Evolutionary conservation across 768 basidiomycete genomes (phyloP), one percentile per base, ranked within the genome.

Genomic region (Collybia sordida): DNA sequence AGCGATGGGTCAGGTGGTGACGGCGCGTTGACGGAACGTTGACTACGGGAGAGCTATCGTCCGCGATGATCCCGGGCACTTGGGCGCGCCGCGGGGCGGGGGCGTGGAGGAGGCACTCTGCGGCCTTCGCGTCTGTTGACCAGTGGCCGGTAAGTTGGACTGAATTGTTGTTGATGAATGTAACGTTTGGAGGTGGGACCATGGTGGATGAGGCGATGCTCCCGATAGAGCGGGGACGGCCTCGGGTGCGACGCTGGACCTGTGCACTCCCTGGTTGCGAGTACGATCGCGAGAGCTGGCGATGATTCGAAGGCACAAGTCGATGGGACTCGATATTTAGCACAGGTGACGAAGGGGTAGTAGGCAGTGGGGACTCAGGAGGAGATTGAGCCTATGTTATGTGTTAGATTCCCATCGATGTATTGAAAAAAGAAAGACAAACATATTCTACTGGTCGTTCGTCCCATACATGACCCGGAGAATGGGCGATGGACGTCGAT

Each of bases 261-360:
- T 7, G 11, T 6, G 31, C 14, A 4, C 3, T 25, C 17, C n/a
- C 40, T 41, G 40, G 31, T 3, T 31, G 31, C 5, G 31, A 31
- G 31, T 11, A 14, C 31, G 31, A 31, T 31, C 31, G 22, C n/a
- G 24, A 6, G 3, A 3, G 24, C n/a, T 17, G 39, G n/a, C 14
- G 39, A 23, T 40, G n/a, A 9, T 49, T 38, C 6, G 47, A 42
- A 5, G 47, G 47, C 9, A 49, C 47, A 7, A 49, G 12, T 6
- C 18, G 22, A 19, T 40, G 39, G 15, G 19, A 8, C n/a, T 40
- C 22, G 39, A 40, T 12, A 11, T 40, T 23, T 9, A 40, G 3
- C 15, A 40, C 39, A 19, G 39, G 39, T n/a, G 39, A 23, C n/a
- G 39, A 8, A n/a, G 39, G 39, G 15, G 46, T 19, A 18, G 36